Evolutionary conservation across 306 rosid genomes (phyloP).

Genomic region (Quercus ilex): DNA sequence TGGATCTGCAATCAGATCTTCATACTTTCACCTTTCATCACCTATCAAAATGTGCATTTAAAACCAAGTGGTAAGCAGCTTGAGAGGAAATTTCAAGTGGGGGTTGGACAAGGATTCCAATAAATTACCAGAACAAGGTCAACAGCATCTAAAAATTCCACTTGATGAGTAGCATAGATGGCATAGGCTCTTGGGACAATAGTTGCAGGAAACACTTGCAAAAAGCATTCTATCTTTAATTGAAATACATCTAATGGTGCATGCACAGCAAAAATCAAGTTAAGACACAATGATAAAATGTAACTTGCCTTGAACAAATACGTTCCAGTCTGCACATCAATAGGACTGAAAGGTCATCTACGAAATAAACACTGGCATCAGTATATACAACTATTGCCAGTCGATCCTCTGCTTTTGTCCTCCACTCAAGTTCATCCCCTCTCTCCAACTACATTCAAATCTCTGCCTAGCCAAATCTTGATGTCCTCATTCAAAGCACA

Average conservation of each 20-base stretch:
- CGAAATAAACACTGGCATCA: constrained; percentile 77
- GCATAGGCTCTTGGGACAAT: constrained; percentile 63
- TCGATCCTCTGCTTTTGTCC: constrained; percentile 93
- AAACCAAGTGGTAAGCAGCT: not conserved
- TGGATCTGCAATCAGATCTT: constrained; percentile 55
- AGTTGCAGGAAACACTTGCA: constrained; percentile 81
- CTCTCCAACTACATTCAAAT: constrained; percentile 68
- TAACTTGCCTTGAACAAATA: constrained; percentile 69
- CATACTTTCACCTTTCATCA: constrained; percentile 69
- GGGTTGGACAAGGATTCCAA: not conserved
- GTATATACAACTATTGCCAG: constrained; percentile 78
- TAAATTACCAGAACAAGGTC: constrained; percentile 68
- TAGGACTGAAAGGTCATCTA: constrained; percentile 90
- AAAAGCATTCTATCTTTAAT: constrained; percentile 6
- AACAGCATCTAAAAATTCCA: constrained; percentile 82
- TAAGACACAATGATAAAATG: not conserved
- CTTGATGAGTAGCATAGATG: constrained; percentile 80
- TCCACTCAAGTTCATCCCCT: constrained; percentile 93
- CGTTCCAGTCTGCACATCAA: constrained; percentile 82
- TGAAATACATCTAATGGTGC: constrained; percentile 5
- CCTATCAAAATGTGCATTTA: constrained; percentile 36
- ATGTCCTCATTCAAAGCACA: constrained; percentile 80
- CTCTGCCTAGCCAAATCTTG: constrained; percentile 62
- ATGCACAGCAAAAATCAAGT: constrained; percentile 3
- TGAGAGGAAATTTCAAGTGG: not conserved